Evolutionary conservation across 140 eudicot species (phyloP).

Genomic region (Eryngium alpinum): DNA sequence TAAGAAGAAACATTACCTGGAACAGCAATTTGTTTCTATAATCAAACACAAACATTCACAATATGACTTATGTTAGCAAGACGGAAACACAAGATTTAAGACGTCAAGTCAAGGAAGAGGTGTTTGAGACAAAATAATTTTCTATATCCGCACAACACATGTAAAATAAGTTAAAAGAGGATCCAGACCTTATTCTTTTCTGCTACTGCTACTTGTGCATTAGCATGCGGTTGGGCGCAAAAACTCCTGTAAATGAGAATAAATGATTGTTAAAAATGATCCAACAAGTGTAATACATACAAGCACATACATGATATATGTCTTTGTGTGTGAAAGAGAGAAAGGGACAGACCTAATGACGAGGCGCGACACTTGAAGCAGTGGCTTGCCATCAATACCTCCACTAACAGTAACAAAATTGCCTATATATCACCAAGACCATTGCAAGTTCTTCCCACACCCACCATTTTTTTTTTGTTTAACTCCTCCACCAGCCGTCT

Average conservation of each 20-base stretch:
- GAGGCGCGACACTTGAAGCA: constrained; percentile 60
- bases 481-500: constrained; percentile 37
- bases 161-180: not conserved
- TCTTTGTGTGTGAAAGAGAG: not conserved
- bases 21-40: constrained; percentile 8
- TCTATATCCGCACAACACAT: too few relatives aligned
- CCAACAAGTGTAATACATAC: not conserved
- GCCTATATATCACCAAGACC: constrained; percentile 15
- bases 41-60: not conserved
- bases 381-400: constrained; percentile 46
- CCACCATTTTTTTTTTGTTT: constrained; percentile 66
- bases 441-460: constrained; percentile 29
- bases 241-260: constrained; percentile 46
- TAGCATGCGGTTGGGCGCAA: constrained; percentile 82
- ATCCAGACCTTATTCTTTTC: constrained; percentile 54
- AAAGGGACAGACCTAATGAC: constrained; percentile 41
- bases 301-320: not conserved
- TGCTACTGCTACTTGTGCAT: constrained; percentile 67
- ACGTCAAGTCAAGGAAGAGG: too few relatives aligned
- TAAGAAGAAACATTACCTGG: not conserved
- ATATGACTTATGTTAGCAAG: not conserved
- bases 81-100: not conserved
- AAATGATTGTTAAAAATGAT: not conserved
- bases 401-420: constrained; percentile 51
- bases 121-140: too few relatives aligned